Evolutionary conservation across 495 filamentous ascomycete species (phyloP).

Genomic region (Hypoxylon trugodes): DNA sequence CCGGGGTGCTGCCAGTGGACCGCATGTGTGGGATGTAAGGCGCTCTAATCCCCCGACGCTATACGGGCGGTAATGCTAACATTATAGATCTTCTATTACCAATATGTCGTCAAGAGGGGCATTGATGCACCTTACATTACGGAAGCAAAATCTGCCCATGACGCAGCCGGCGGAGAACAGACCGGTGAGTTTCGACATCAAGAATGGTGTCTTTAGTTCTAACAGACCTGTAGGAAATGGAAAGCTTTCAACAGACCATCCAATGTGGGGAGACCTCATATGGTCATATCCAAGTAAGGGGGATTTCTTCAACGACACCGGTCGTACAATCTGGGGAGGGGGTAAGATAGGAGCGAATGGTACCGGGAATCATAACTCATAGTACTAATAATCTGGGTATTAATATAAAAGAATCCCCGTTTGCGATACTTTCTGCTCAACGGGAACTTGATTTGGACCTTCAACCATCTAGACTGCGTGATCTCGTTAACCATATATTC

Average conservation of each 20-base stretch:
- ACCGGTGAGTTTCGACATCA: background rate
- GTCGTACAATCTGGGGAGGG: constrained; percentile 37
- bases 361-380: too few relatives aligned
- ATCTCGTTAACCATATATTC: too few relatives aligned
- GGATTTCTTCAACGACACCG: constrained; percentile 17
- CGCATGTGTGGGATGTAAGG: constrained; percentile 29
- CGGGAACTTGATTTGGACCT: too few relatives aligned
- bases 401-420: too few relatives aligned
- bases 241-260: constrained; percentile 20
- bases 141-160: constrained; percentile 20
- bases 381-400: too few relatives aligned
- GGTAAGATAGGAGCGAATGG: too few relatives aligned
- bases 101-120: constrained; percentile 36
- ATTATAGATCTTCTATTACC: constrained; percentile 37
- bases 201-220: too few relatives aligned
- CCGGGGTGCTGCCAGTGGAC: constrained; percentile 38
- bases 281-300: constrained; percentile 34
- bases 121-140: constrained; percentile 26
- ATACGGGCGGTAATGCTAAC: background rate
- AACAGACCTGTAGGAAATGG: background rate
- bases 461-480: too few relatives aligned
- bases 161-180: constrained; percentile 1
- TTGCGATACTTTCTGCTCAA: too few relatives aligned
- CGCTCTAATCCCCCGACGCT: background rate
- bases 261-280: constrained; percentile 39